Conservation (phyloP, 768 basidiomycete genomes). For the Amanita brunnescens region DNA sequence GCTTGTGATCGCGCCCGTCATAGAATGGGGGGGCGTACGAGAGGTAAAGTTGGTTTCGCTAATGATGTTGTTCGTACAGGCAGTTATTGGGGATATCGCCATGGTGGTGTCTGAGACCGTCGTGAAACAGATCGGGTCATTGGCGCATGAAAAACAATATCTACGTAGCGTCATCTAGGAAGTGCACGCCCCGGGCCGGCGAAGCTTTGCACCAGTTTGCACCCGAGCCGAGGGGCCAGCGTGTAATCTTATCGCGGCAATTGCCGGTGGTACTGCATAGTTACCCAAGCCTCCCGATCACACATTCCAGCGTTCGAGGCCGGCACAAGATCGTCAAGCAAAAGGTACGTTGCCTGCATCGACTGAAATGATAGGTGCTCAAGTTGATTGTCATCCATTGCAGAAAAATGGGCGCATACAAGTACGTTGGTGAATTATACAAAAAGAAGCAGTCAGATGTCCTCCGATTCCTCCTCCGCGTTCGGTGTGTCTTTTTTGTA, state of each 20-base stretch:
- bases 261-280: conserved; percentile 32
- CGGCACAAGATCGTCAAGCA: conserved; percentile 30
- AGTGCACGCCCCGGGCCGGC: too few relatives aligned
- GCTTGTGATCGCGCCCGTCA: too few relatives aligned
- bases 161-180: too few relatives aligned
- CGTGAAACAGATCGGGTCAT: too few relatives aligned
- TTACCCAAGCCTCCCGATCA: conserved; percentile 23
- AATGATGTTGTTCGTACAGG: too few relatives aligned
- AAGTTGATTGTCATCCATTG: conserved; percentile 12
- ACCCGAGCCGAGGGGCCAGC: too few relatives aligned
- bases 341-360: conserved; percentile 23
- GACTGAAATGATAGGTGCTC: not conserved
- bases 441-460: conserved; percentile 99
- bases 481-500: conserved; percentile 54
- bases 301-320: conserved; percentile 15
- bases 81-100: too few relatives aligned
- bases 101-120: too few relatives aligned
- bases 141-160: too few relatives aligned
- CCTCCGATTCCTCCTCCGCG: conserved; percentile 94
- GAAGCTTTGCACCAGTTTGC: too few relatives aligned
- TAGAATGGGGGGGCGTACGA: too few relatives aligned
- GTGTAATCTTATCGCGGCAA: conserved; percentile 16
- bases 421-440: conserved; percentile 95
- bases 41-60: too few relatives aligned
- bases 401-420: conserved; percentile 85